These are phyloP conservation scores for Xylariaceae sp. DNA, from an alignment of 2,329 filamentous ascomycete genomes.

Conservation along the genomic window DNA sequence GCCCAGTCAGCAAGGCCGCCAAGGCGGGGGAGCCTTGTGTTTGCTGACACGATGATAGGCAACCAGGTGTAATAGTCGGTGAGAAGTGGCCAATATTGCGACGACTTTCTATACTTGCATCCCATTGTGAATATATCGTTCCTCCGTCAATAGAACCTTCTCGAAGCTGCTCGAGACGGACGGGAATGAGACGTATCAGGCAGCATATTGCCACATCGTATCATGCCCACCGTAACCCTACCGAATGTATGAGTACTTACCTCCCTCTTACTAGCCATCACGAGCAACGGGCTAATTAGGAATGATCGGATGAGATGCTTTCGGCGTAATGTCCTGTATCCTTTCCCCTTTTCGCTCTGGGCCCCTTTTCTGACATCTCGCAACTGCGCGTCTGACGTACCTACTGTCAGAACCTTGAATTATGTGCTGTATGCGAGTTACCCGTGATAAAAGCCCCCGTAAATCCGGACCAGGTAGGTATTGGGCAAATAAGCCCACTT, in stretches of 20 bases:
- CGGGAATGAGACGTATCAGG: too few species aligned
- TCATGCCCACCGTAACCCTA: too few species aligned
- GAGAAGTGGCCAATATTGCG: conserved; percentile 7
- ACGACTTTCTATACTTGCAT: not conserved
- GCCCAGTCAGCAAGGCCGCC: not conserved
- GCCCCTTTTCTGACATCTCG: not conserved
- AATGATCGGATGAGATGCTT: not conserved
- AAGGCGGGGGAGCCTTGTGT: conserved; percentile 9
- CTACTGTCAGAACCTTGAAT: not conserved
- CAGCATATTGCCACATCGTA: too few species aligned
- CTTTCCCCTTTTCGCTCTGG: not conserved
- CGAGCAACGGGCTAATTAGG: not conserved
- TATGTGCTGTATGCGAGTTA: not conserved
- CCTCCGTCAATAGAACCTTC: too few species aligned
- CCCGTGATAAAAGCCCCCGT: too few species aligned
- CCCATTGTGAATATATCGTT: not conserved
- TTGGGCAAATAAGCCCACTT: not conserved
- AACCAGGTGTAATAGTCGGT: conserved; percentile 13
- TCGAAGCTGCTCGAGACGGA: too few species aligned
- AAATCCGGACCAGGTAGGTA: not conserved
- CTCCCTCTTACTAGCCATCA: too few species aligned
- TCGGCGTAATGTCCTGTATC: not conserved
- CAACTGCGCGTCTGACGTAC: not conserved
- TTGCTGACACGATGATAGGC: conserved; percentile 12
- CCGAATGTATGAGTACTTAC: too few species aligned